Evolutionary conservation across 2,329 filamentous ascomycete genomes (phyloP).

Genomic region (Hortaea sp.): DNA sequence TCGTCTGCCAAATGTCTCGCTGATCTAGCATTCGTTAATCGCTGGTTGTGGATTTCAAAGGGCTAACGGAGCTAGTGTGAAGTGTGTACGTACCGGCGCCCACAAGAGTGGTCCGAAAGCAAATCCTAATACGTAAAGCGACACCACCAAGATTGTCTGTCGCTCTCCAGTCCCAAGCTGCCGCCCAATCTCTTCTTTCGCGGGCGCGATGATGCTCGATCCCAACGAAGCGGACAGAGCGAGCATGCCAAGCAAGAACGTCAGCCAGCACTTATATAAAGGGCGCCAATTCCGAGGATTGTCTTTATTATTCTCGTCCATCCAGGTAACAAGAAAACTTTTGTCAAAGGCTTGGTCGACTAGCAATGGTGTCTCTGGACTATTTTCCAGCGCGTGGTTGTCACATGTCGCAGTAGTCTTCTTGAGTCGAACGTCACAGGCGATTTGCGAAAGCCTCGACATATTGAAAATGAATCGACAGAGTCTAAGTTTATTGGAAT

Average conservation of each 20-base stretch:
- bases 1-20: slow-evolving; percentile 36
- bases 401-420: too few relatives aligned
- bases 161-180: slow-evolving; percentile 36
- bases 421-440: too few relatives aligned
- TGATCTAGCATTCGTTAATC: background rate
- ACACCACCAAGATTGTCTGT: slow-evolving; percentile 35
- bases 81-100: slow-evolving; percentile 22
- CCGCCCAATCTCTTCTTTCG: slow-evolving; percentile 31
- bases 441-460: too few relatives aligned
- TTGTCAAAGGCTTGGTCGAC: too few relatives aligned
- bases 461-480: too few relatives aligned
- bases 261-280: slow-evolving; percentile 38
- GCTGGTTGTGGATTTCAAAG: too few relatives aligned
- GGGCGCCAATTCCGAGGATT: slow-evolving; percentile 41
- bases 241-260: slow-evolving; percentile 40
- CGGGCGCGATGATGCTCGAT: slow-evolving; percentile 42
- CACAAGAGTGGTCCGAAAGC: slow-evolving; percentile 31
- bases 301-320: slow-evolving; percentile 24
- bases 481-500: too few relatives aligned
- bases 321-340: too few relatives aligned
- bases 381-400: too few relatives aligned
- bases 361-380: too few relatives aligned
- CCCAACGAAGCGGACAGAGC: slow-evolving; percentile 41
- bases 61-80: too few relatives aligned
- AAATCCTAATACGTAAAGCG: slow-evolving; percentile 38